These are phyloP conservation scores for Kwoniella pini DNA, from an alignment of 768 basidiomycete genomes.

Conservation along the genomic window DNA sequence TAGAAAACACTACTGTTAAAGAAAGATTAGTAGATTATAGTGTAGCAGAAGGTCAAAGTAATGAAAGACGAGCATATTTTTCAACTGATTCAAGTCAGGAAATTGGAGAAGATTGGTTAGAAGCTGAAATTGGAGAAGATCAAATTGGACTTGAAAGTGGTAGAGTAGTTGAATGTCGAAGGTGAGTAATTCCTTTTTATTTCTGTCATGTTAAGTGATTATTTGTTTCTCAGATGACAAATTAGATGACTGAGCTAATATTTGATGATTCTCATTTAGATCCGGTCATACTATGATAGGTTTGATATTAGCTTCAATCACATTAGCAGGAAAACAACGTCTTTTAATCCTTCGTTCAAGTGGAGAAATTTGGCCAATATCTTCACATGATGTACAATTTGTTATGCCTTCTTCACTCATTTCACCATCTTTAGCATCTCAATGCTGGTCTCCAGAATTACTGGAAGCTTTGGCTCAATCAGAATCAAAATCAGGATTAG, in stretches of 20 bases:
- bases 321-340: conserved; percentile 33
- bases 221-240: too few relatives aligned
- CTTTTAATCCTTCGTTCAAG: conserved; percentile 39
- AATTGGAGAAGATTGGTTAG: conserved; percentile 12
- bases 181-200: too few relatives aligned
- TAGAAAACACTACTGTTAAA: conserved; percentile 9
- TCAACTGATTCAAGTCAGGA: conserved; percentile 23
- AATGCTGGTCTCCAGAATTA: conserved; percentile 36
- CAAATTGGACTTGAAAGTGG: conserved; percentile 29
- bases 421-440: conserved; percentile 17
- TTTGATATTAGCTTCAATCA: conserved; percentile 39
- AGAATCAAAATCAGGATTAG: conserved; percentile 14
- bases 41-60: conserved; percentile 20
- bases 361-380: conserved; percentile 47
- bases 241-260: neutral
- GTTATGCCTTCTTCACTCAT: conserved; percentile 43
- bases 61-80: conserved; percentile 30
- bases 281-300: conserved; percentile 30
- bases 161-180: conserved; percentile 37
- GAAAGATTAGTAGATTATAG: conserved; percentile 24
- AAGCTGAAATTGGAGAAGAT: conserved; percentile 4
- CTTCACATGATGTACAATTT: conserved; percentile 49
- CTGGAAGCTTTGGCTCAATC: conserved; percentile 22
- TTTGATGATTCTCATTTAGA: conserved; percentile 10
- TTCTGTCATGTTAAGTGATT: too few relatives aligned